A percentile compares a stretch with the other conserved stretches of the same genome.
Evolutionary conservation across 305 asterid genomes (phyloP).

Genomic region (Rubia tinctorum): DNA sequence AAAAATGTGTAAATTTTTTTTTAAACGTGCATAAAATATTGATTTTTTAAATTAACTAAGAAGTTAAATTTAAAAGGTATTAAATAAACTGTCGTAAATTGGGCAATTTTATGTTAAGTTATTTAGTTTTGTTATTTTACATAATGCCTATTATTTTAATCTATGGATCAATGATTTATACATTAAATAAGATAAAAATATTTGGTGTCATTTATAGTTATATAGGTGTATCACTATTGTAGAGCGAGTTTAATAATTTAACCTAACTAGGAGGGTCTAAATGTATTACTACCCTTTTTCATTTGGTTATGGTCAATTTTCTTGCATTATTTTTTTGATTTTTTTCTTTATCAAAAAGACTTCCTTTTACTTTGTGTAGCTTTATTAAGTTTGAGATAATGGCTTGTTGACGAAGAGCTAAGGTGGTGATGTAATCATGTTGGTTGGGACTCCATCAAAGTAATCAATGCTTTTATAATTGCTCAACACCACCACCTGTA

Average conservation of each 20-base stretch:
- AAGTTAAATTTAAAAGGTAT: too few relatives aligned
- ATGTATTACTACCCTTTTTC: not conserved
- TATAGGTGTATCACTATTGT: too few relatives aligned
- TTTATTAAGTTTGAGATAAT: constrained; percentile 34
- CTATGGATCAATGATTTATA: too few relatives aligned
- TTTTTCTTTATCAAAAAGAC: constrained; percentile 13
- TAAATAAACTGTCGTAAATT: too few relatives aligned
- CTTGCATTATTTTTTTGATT: constrained; percentile 3
- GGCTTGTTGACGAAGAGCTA: constrained; percentile 31
- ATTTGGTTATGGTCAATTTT: constrained; percentile 18
- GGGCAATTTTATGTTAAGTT: too few relatives aligned
- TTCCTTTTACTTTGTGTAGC: constrained; percentile 16
- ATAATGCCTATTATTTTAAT: too few relatives aligned
- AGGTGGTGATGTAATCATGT: constrained; percentile 21
- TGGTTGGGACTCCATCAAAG: constrained; percentile 43
- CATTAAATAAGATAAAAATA: too few relatives aligned
- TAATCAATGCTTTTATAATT: constrained; percentile 27
- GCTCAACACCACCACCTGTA: constrained; percentile 16
- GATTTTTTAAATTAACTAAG: too few relatives aligned
- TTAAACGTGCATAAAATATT: not conserved
- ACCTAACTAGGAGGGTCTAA: not conserved
- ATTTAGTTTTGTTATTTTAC: too few relatives aligned
- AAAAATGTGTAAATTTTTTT: not conserved
- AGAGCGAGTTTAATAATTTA: not conserved
- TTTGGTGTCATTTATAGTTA: too few relatives aligned